A percentile compares a stretch with the other conserved stretches of the same genome.
phyloP scores from a whole-genome alignment of 306 rosid species.

The Abrus pulchellus region DNA sequence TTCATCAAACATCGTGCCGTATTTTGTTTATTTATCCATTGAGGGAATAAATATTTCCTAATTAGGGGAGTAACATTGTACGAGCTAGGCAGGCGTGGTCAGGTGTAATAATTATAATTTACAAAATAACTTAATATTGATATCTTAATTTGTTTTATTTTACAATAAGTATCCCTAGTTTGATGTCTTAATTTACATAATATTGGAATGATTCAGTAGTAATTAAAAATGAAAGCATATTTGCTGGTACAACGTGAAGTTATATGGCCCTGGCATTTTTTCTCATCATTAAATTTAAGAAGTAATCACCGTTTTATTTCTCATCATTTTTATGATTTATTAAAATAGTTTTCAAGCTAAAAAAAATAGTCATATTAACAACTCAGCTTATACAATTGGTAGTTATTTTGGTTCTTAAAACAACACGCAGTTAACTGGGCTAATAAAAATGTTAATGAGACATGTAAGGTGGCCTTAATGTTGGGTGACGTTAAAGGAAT shows the following conservation, averaged over 20 bases:
- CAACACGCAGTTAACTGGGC: too few species aligned
- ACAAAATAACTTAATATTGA: constrained; percentile 26
- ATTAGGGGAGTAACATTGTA: constrained; percentile 53
- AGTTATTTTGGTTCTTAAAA: too few species aligned
- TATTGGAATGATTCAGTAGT: neutral
- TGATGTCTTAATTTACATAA: constrained; percentile 8
- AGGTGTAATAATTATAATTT: constrained; percentile 54
- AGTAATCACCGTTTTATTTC: too few species aligned
- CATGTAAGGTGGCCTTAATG: too few species aligned
- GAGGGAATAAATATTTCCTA: constrained; percentile 46
- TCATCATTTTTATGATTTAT: too few species aligned
- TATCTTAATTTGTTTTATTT: constrained; percentile 29
- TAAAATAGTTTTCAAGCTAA: too few species aligned
- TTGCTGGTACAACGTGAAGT: neutral
- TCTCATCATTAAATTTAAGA: too few species aligned
- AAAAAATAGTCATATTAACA: too few species aligned
- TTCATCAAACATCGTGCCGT: constrained; percentile 51
- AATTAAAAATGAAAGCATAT: neutral
- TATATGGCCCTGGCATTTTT: too few species aligned
- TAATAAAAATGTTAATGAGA: too few species aligned
- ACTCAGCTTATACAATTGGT: too few species aligned
- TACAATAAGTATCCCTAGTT: neutral
- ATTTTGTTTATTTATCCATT: constrained; percentile 54
- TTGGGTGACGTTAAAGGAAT: too few species aligned
- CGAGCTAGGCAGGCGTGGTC: constrained; percentile 52